Conservation (phyloP, 129 eudicot genomes). For the sunflower (Helianthus annuus) region DNA sequence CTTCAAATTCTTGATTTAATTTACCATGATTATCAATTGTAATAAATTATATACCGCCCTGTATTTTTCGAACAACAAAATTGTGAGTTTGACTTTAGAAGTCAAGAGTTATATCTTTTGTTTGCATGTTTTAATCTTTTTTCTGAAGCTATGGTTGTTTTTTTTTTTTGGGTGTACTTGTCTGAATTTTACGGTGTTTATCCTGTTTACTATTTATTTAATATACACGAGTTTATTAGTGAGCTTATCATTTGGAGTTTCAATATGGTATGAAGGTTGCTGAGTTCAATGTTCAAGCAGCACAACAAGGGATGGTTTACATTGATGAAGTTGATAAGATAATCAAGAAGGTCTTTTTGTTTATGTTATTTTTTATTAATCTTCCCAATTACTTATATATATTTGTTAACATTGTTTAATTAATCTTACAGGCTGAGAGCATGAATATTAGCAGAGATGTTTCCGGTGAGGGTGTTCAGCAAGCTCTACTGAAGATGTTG, state of each 20-base stretch:
- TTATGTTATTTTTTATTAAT: constrained; percentile 4
- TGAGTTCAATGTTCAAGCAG: constrained; percentile 90
- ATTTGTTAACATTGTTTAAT: neutral
- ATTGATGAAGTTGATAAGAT: constrained; percentile 98
- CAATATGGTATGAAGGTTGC: constrained; percentile 59
- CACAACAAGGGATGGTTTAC: constrained; percentile 95
- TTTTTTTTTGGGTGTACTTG: neutral
- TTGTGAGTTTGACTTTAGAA: constrained; percentile 9
- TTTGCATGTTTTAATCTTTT: neutral
- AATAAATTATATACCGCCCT: neutral
- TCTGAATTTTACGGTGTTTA: neutral
- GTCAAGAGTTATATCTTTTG: neutral
- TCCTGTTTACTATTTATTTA: neutral
- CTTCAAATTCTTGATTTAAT: neutral
- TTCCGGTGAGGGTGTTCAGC: constrained; percentile 98
- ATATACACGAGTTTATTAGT: neutral
- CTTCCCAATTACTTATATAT: neutral
- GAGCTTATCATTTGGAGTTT: constrained; percentile 16
- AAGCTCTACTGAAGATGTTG: constrained; percentile 89
- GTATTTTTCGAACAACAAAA: neutral
- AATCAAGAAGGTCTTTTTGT: constrained; percentile 69
- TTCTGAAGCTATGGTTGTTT: constrained; percentile 6
- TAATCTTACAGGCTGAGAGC: constrained; percentile 72
- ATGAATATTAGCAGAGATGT: constrained; percentile 86
- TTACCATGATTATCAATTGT: neutral